Percentiles rank a stretch among this genome's conserved stretches.
Conservation (phyloP, 2,329 filamentous ascomycete species). For the Exophiala phaeomuriformis region DNA sequence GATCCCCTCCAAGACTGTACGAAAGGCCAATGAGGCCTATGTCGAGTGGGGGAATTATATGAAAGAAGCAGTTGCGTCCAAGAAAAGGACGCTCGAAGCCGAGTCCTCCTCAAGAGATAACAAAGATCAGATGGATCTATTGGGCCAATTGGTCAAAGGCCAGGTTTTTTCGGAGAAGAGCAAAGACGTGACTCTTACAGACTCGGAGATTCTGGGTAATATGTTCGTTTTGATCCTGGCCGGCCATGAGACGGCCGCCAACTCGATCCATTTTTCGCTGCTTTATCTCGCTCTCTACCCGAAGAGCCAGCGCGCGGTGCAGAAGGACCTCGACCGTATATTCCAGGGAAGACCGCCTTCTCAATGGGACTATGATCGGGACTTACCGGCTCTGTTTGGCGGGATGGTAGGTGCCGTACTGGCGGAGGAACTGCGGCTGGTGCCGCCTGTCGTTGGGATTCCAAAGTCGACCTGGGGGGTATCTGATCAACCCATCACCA, state of each 20-base stretch:
- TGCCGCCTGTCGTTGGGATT: constrained; percentile 64
- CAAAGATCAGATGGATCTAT: constrained; percentile 48
- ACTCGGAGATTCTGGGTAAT: constrained; percentile 25
- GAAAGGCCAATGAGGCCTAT: constrained; percentile 49
- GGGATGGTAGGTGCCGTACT: constrained; percentile 67
- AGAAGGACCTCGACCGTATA: constrained; percentile 61
- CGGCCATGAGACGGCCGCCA: constrained; percentile 75
- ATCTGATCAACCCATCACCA: constrained; percentile 47
- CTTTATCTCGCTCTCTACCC: constrained; percentile 61
- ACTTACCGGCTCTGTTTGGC: constrained; percentile 58
- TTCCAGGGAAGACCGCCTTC: constrained; percentile 41
- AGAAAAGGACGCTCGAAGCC: constrained; percentile 43
- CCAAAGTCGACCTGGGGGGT: constrained; percentile 55
- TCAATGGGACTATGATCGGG: constrained; percentile 63
- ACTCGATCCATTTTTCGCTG: constrained; percentile 64
- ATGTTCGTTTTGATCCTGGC: constrained; percentile 55
- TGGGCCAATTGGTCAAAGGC: constrained; percentile 47
- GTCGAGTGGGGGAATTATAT: constrained; percentile 63
- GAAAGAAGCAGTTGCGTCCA: constrained; percentile 59
- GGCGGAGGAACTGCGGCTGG: constrained; percentile 67
- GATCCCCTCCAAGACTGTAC: constrained; percentile 48
- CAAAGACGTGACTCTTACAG: constrained; percentile 20
- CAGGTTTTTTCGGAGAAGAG: constrained; percentile 29
- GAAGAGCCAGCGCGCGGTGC: constrained; percentile 56
- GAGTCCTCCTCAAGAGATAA: constrained; percentile 28